Evolutionary conservation across 2,329 filamentous ascomycete species (phyloP).

Genomic region (Emericellopsis cladophorae): DNA sequence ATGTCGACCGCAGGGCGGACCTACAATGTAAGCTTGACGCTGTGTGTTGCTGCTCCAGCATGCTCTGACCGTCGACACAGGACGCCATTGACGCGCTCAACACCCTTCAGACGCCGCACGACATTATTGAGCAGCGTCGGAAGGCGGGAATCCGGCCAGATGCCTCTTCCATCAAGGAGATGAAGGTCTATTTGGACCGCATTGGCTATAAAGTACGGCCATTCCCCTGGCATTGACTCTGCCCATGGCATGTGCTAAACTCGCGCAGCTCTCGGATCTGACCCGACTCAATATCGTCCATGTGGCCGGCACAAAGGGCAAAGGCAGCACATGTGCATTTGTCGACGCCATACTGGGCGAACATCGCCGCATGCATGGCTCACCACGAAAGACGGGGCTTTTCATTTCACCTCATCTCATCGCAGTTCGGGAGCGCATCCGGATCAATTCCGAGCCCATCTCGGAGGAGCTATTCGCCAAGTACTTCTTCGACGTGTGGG

Average conservation of each 20-base stretch:
- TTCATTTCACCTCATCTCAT: conserved; percentile 61
- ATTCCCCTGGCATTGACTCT: too few relatives aligned
- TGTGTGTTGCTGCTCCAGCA: background rate
- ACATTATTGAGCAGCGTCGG: conserved; percentile 64
- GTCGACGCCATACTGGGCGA: conserved; percentile 47
- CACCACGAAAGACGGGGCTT: conserved; percentile 40
- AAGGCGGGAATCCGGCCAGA: conserved; percentile 64
- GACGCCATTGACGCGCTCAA: conserved; percentile 81
- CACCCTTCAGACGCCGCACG: conserved; percentile 79
- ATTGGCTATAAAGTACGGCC: conserved; percentile 56
- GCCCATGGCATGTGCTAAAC: background rate
- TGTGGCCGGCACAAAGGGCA: conserved; percentile 66
- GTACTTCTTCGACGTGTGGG: conserved; percentile 60
- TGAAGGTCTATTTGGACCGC: conserved; percentile 62
- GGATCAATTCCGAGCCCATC: conserved; percentile 45
- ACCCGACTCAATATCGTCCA: conserved; percentile 54
- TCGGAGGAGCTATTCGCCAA: conserved; percentile 45
- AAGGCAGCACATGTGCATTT: conserved; percentile 61
- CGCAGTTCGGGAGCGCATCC: conserved; percentile 54
- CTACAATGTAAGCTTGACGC: background rate
- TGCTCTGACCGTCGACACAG: conserved; percentile 26
- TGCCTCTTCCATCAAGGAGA: conserved; percentile 59
- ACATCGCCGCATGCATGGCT: conserved; percentile 23
- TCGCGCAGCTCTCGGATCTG: conserved; percentile 29
- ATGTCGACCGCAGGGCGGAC: background rate